Base-by-base conservation (phyloP, 2,329 filamentous ascomycete species). In the Sphaerulina vaccinii region DNA sequence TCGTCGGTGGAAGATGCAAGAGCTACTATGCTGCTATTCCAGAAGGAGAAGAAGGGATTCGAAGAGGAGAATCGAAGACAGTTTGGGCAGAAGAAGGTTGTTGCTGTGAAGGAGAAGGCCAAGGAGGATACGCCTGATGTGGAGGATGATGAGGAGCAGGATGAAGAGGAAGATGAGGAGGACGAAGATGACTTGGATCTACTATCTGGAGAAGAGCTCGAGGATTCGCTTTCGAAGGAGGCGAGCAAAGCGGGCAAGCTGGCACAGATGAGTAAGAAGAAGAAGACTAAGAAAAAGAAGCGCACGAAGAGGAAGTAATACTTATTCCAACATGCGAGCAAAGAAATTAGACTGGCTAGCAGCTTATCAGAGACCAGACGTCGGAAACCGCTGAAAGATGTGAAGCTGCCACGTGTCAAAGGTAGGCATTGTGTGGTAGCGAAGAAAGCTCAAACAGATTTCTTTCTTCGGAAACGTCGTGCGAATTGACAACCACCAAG, bases 11-110 rank as follows among this genome's bases (percentile, higher is more conserved):
- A 85, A 63, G 93, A 99, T 75, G 93, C 93, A 1, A 78, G 90
- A 60, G 90, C 88, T 4, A 86, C 90, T 0, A 97, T 99, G 90
- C 74, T 92, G 50, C 73, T 99, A 36, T 97, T 95, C 66, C 80
- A 88, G 56, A 82, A 83, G 59, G 83, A 90, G 68, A 97, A 96
- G 73, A 78, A 84, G 15, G 87, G 79, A 0, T 96, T 99, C 66
- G 93, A 97, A 67, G 75, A 83, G 51, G 89, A 95, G 67, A 83
- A 90, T 68, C 75, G 84, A 50, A 85, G 83, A 69, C 82, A 80
- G 51, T 93, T 81, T 68, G 69, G 69, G 22, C 67, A 50, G 15
- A 57, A 55, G 45, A 56, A 54, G 55, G 55, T 43, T 32, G 43
- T 51, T 39, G 56, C 18, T 13, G 54, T 39, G 29, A 56, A 55